A percentile compares a stretch with the other conserved stretches of the same genome.
Evolutionary conservation across 495 filamentous ascomycete species (phyloP).

Genomic region (Podospora anserina): DNA sequence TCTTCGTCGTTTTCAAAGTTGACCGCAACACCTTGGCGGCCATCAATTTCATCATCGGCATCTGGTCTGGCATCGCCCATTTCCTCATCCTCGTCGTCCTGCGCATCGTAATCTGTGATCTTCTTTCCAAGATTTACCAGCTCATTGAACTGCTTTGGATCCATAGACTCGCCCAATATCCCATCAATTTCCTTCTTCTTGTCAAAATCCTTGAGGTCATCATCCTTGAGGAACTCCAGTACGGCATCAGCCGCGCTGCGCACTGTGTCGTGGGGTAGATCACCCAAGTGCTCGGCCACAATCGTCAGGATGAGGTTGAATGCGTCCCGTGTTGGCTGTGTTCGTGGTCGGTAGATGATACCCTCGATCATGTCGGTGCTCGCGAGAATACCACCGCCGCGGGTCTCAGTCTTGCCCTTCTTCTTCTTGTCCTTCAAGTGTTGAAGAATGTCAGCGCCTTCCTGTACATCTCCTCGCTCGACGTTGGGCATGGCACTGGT

Average conservation of each 20-base stretch:
- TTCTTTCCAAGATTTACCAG: conserved; percentile 96
- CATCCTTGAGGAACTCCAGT: conserved; percentile 88
- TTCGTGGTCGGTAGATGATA: conserved; percentile 78
- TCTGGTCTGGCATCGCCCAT: conserved; percentile 67
- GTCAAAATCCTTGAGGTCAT: conserved; percentile 94
- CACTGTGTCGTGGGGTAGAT: conserved; percentile 88
- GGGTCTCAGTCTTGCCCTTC: conserved; percentile 77
- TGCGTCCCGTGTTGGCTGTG: conserved; percentile 87
- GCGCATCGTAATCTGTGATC: conserved; percentile 96
- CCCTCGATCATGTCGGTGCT: conserved; percentile 88
- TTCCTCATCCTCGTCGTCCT: conserved; percentile 85
- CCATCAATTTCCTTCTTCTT: conserved; percentile 98
- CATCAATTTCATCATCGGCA: conserved; percentile 82
- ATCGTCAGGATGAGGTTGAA: conserved; percentile 93
- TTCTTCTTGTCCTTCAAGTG: conserved; percentile 62
- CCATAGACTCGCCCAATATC: conserved; percentile 75
- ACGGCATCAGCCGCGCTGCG: conserved; percentile 93
- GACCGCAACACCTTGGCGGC: conserved; percentile 92
- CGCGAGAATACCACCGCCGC: conserved; percentile 77
- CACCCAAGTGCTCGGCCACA: conserved; percentile 82
- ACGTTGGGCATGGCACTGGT: conserved; percentile 60
- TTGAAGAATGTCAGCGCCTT: conserved; percentile 82
- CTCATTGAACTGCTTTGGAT: conserved; percentile 92
- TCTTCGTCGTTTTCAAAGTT: conserved; percentile 95
- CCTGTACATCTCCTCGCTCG: conserved; percentile 73